Evolutionary conservation across 129 eudicot species (phyloP).

Genomic region (Sambucus nigra): DNA sequence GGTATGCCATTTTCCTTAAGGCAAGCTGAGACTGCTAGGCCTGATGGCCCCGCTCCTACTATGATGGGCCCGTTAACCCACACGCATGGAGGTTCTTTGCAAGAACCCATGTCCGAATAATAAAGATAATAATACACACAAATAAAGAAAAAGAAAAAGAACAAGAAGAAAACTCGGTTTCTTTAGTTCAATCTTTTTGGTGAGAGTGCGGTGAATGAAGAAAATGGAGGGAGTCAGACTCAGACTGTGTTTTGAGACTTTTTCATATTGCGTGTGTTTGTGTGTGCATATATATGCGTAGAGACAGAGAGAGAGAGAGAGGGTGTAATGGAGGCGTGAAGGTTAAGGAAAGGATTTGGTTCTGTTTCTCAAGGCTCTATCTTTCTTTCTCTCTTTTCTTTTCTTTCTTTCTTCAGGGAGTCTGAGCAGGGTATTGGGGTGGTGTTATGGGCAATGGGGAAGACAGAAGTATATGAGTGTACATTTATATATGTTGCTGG

Average conservation of each 20-base stretch:
- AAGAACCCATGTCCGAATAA: conserved; percentile 38
- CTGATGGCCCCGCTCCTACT: conserved; percentile 89
- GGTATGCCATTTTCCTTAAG: conserved; percentile 43
- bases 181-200: not conserved
- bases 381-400: too few species aligned
- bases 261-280: too few species aligned
- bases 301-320: conserved; percentile 9
- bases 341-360: conserved; percentile 67
- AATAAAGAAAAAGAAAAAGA: conserved; percentile 2
- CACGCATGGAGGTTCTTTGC: conserved; percentile 24
- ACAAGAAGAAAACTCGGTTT: conserved; percentile 1
- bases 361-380: conserved; percentile 56
- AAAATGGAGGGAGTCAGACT: not conserved
- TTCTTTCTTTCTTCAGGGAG: too few species aligned
- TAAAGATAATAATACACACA: conserved; percentile 13
- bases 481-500: too few species aligned
- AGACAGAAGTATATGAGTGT: too few species aligned
- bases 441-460: too few species aligned
- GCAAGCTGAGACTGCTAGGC: conserved; percentile 76
- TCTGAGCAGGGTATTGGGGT: too few species aligned
- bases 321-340: conserved; percentile 56
- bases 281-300: too few species aligned
- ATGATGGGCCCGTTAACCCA: conserved; percentile 56
- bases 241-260: too few species aligned
- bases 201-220: not conserved